These are phyloP conservation scores for Malassezia slooffiae DNA, from an alignment of 1,284 basidiomycete genomes.

Conservation along the genomic window DNA sequence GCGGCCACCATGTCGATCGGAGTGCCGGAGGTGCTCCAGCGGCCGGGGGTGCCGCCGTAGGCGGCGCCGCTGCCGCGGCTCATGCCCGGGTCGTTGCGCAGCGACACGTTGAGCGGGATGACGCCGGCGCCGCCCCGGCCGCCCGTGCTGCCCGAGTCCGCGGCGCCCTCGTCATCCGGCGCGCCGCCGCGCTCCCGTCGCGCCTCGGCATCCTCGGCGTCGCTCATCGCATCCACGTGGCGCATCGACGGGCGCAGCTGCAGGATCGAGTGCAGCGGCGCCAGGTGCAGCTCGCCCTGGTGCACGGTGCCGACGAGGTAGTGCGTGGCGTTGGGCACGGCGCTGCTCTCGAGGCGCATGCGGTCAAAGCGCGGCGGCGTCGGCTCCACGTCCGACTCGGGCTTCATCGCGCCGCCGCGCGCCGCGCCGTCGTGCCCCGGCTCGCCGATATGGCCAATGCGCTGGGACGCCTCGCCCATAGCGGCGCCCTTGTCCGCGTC, in stretches of 20 bases:
- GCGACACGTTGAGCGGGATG: slow-evolving; percentile 31
- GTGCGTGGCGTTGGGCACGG: slow-evolving; percentile 35
- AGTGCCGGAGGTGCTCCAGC: slow-evolving; percentile 19
- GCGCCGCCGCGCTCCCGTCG: slow-evolving; percentile 27
- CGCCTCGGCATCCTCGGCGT: slow-evolving; percentile 27
- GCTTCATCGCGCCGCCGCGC: slow-evolving; percentile 20
- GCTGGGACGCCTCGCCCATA: slow-evolving; percentile 18
- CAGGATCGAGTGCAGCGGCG: slow-evolving; percentile 30
- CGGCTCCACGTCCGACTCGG: slow-evolving; percentile 11
- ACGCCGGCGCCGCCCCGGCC: slow-evolving; percentile 18
- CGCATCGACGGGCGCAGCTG: slow-evolving; percentile 44
- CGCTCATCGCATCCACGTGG: slow-evolving; percentile 39
- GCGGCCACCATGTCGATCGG: slow-evolving; percentile 15
- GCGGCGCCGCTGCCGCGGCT: slow-evolving; percentile 14
- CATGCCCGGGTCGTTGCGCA: slow-evolving; percentile 23
- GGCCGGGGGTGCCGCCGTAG: slow-evolving; percentile 14
- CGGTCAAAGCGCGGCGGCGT: slow-evolving; percentile 24
- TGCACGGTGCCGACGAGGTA: slow-evolving; percentile 42
- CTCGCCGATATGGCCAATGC: slow-evolving; percentile 12
- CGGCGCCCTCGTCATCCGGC: slow-evolving; percentile 24
- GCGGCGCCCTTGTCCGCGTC: slow-evolving; percentile 33
- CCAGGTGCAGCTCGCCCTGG: slow-evolving; percentile 37
- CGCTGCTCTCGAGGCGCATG: slow-evolving; percentile 33
- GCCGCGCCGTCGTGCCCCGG: no score
- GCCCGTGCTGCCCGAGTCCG: slow-evolving; percentile 21